Evolutionary conservation across 2,329 filamentous ascomycete species (phyloP).

Genomic region (Ophiocordyceps camponoti-saundersi): DNA sequence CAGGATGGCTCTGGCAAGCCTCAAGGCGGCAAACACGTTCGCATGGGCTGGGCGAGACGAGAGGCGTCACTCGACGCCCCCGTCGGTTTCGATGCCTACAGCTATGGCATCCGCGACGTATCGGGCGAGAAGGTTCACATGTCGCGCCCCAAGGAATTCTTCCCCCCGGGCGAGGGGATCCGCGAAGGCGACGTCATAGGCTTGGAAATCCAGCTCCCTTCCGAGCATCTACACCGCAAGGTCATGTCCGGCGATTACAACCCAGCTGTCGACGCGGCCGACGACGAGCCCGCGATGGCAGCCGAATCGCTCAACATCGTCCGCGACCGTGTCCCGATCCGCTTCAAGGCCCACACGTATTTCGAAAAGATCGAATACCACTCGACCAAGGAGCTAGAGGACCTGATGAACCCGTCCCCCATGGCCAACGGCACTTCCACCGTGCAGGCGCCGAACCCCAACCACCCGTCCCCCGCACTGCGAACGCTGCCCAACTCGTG

Average conservation of each 20-base stretch:
- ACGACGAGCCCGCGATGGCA: conserved; percentile 35
- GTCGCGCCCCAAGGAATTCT: conserved; percentile 84
- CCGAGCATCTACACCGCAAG: conserved; percentile 71
- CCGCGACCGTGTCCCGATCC: conserved; percentile 85
- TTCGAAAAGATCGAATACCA: conserved; percentile 90
- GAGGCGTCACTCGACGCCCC: conserved; percentile 72
- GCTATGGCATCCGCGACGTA: conserved; percentile 82
- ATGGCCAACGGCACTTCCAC: conserved; percentile 25
- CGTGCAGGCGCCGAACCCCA: conserved; percentile 47
- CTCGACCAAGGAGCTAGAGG: conserved; percentile 73
- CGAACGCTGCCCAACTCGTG: conserved; percentile 73
- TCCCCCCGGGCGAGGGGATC: conserved; percentile 61
- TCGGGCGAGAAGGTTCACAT: conserved; percentile 85
- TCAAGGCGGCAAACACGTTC: conserved; percentile 46
- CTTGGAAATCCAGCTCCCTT: conserved; percentile 78
- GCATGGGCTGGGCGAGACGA: conserved; percentile 71
- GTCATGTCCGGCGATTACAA: conserved; percentile 80
- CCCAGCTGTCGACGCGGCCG: conserved; percentile 55
- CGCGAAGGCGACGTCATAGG: conserved; percentile 87
- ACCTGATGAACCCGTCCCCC: conserved; percentile 56
- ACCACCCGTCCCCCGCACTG: conserved; percentile 56
- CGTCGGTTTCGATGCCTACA: conserved; percentile 80
- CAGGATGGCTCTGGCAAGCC: conserved; percentile 24
- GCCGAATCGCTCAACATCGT: conserved; percentile 65
- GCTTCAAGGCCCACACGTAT: conserved; percentile 84